phyloP scores from a whole-genome alignment of 2,329 filamentous ascomycete genomes.

The Fusarium praegraminearum region DNA sequence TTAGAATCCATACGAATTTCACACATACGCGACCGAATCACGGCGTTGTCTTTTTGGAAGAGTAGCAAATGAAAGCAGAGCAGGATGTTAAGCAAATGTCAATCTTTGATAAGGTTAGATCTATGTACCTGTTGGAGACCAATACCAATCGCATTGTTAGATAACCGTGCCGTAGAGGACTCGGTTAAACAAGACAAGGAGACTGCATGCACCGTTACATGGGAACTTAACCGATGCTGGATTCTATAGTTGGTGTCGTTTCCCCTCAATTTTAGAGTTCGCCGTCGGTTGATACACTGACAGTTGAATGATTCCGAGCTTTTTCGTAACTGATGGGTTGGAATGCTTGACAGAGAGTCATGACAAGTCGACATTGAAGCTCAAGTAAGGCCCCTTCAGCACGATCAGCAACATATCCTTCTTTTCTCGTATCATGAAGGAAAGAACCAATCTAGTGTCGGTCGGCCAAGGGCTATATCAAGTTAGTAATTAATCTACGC shows the following conservation, averaged over 20 bases:
- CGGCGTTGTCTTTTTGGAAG: background rate
- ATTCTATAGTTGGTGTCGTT: background rate
- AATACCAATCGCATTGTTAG: background rate
- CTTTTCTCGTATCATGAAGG: background rate
- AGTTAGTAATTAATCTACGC: slow-evolving; percentile 27
- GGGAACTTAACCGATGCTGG: slow-evolving; percentile 12
- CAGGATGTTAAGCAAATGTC: too few relatives aligned
- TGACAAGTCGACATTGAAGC: background rate
- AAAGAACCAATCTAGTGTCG: background rate
- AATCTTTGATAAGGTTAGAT: background rate
- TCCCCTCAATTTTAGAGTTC: slow-evolving; percentile 13
- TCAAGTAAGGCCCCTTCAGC: background rate
- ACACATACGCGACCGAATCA: background rate
- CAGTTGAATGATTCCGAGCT: background rate
- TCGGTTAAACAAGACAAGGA: slow-evolving; percentile 14
- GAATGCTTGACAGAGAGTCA: background rate
- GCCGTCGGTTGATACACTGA: background rate
- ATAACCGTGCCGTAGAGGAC: slow-evolving; percentile 9
- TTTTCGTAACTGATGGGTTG: background rate
- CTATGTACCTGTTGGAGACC: background rate
- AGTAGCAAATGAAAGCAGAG: background rate
- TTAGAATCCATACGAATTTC: background rate
- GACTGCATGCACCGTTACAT: slow-evolving; percentile 25
- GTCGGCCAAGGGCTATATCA: slow-evolving; percentile 17
- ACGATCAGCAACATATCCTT: background rate